Evolutionary conservation across 371 early-diverging fungal genomes (phyloP).

Genomic region (Circinella umbellata): DNA sequence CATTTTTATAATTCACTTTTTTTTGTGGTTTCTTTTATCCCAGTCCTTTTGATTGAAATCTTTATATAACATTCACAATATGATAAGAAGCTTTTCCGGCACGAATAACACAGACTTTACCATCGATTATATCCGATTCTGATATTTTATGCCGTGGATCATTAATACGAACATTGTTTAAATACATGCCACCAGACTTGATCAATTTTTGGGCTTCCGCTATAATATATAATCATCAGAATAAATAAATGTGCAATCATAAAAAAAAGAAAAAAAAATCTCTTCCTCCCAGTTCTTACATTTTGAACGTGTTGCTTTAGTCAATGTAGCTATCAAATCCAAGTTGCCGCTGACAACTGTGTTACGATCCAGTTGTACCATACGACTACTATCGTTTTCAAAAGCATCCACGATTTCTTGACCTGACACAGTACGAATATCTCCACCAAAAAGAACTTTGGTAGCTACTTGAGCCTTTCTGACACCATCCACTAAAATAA

Average conservation of each 20-base stretch:
- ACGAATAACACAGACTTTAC: constrained; percentile 56
- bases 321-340: constrained; percentile 62
- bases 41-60: too few relatives aligned
- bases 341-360: constrained; percentile 51
- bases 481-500: constrained; percentile 55
- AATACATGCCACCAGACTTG: constrained; percentile 77
- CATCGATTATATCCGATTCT: constrained; percentile 61
- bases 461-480: constrained; percentile 71
- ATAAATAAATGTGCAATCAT: neutral
- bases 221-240: constrained; percentile 21
- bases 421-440: constrained; percentile 47
- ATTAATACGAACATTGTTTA: constrained; percentile 66
- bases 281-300: constrained; percentile 40
- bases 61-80: constrained; percentile 41
- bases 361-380: constrained; percentile 38
- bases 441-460: constrained; percentile 70
- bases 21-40: too few relatives aligned
- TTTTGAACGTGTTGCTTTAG: constrained; percentile 73
- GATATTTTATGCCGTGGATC: constrained; percentile 44
- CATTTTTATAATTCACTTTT: neutral
- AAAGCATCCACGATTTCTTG: constrained; percentile 77
- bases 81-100: constrained; percentile 69
- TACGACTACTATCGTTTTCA: constrained; percentile 58
- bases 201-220: constrained; percentile 79
- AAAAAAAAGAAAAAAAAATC: neutral